Base-by-base conservation (phyloP, 331 rosid genomes). In the Ulmus americana region DNA sequence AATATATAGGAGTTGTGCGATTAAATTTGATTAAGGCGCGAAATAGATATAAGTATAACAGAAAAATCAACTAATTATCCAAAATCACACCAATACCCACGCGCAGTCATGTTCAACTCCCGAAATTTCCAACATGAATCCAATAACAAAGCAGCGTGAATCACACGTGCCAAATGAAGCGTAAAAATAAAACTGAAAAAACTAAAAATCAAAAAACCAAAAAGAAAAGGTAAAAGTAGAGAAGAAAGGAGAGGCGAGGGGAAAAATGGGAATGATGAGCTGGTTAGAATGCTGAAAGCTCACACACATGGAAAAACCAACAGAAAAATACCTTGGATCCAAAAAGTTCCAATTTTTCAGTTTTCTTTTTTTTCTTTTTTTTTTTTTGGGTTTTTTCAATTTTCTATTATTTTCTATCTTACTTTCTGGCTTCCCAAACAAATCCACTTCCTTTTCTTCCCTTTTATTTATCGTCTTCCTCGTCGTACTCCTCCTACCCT, bases 391-490 rank as follows among this genome's bases (percentile, higher is more conserved):
- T 60, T 15, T 43, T 60, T 18, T 60, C 5, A 59, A 40, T n/a
- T 59, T 59, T 42, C 9, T 42, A 35, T 13, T 6, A 11, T 14
- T 40, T 40, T 40, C 64, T 60, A 22, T 55, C 8, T 47, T 39
- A 69, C 84, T 81, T 83, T 77, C 89, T 82, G 79, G 70, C 70
- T 76, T 61, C 77, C 85, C 88, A 71, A 76, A 64, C 85, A 70
- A 14, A 54, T 13, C 43, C 53, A 73, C 43, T 60, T 28, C 47
- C 4, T 74, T 39, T 13, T 56, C 63, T 57, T 67, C 55, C 41
- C 61, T 65, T 66, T 51, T 62, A 20, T 72, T 53, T 59, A 6
- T 1, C 28, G 35, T 42, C 70, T 16, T 45, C 50, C n/a, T 14
- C 63, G 35, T 42, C 70, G n/a, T 45, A 45, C n/a, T 11, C 63